Percentiles rank a stretch among this genome's conserved stretches.
Conservation (phyloP, 1,284 basidiomycete species). For the Xerocomus minutiporus region DNA sequence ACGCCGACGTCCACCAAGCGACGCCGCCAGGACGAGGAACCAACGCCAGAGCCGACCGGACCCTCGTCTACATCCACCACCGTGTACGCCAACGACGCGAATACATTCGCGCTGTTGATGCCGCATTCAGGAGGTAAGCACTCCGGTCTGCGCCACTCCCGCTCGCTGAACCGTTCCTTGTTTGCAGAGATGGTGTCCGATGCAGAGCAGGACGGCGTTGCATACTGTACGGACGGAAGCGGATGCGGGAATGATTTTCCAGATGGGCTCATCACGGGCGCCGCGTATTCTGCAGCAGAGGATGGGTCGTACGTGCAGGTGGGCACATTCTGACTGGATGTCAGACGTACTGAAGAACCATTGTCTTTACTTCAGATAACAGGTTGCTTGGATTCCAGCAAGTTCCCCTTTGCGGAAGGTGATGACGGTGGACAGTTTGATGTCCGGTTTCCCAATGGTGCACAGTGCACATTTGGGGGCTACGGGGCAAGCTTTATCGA, state of each 20-base stretch:
- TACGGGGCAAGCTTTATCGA: conserved; percentile 51
- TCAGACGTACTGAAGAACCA: background rate
- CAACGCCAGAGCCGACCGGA: conserved; percentile 46
- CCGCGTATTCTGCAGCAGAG: conserved; percentile 33
- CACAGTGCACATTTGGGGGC: conserved; percentile 48
- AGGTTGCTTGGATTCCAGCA: conserved; percentile 44
- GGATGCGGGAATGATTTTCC: conserved; percentile 33
- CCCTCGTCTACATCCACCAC: conserved; percentile 37
- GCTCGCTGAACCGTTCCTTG: background rate
- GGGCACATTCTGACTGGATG: background rate
- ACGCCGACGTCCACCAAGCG: conserved; percentile 15
- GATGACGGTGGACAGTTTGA: conserved; percentile 50
- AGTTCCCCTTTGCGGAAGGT: conserved; percentile 35
- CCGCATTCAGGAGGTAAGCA: conserved; percentile 38
- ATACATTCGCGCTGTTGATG: conserved; percentile 41
- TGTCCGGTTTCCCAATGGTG: conserved; percentile 48
- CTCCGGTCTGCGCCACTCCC: background rate
- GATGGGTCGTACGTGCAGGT: conserved; percentile 47
- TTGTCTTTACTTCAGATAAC: conserved; percentile 36
- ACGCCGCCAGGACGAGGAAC: conserved; percentile 32
- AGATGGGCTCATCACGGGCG: conserved; percentile 41
- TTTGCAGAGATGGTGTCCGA: conserved; percentile 39
- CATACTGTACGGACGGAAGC: conserved; percentile 37
- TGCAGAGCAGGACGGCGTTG: conserved; percentile 39
- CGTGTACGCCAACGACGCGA: conserved; percentile 35